Evolutionary conservation across 306 rosid genomes (phyloP).

Genomic region (Medicago ruthenica): DNA sequence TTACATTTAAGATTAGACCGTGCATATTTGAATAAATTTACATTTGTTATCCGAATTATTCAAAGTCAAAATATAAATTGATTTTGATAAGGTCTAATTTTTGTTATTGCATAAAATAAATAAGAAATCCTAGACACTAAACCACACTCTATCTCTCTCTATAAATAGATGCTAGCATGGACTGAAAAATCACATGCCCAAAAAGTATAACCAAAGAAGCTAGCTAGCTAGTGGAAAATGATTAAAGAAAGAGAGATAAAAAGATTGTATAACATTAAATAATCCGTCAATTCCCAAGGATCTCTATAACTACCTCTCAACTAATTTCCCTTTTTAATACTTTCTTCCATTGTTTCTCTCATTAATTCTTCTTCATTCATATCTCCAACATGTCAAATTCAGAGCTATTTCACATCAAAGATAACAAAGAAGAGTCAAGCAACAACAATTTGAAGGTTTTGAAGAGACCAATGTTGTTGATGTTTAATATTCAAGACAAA

Average conservation of each 20-base stretch:
- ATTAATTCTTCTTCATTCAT: neutral
- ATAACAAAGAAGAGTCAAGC: neutral
- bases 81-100: no score
- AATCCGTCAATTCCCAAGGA: constrained; percentile 29
- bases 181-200: constrained; percentile 13
- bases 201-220: constrained; percentile 32
- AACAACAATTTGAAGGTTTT: neutral
- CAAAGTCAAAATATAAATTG: no score
- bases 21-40: no score
- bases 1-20: no score
- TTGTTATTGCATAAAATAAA: no score
- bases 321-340: neutral
- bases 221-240: constrained; percentile 18
- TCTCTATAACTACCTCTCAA: constrained; percentile 42
- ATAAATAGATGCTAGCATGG: constrained; percentile 3
- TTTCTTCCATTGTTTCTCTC: neutral
- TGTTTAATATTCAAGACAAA: constrained; percentile 6
- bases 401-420: constrained; percentile 26
- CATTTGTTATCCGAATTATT: no score
- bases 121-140: neutral
- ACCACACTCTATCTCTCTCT: constrained; percentile 4
- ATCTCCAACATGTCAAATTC: constrained; percentile 35
- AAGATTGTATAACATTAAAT: constrained; percentile 16
- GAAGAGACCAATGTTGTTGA: neutral
- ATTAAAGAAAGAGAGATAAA: constrained; percentile 26